phyloP scores from a whole-genome alignment of 305 asterid genomes.

The Fraxinus latifolia region DNA sequence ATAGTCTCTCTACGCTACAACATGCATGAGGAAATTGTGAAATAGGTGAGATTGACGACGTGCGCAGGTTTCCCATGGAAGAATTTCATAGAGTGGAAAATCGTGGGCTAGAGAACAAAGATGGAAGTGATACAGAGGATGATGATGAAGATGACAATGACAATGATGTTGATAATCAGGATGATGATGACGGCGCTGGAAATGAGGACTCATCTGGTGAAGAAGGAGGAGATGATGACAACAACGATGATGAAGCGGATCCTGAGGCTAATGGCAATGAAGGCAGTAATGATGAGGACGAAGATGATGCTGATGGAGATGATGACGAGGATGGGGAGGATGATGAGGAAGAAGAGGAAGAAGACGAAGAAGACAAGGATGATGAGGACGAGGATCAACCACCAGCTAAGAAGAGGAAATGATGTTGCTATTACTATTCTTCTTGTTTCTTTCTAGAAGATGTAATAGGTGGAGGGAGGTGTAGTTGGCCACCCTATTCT shows the following conservation, averaged over 20 bases:
- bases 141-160: constrained; percentile 62
- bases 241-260: constrained; percentile 38
- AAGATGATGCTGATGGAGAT: constrained; percentile 32
- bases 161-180: constrained; percentile 35
- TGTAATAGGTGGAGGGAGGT: constrained; percentile 42
- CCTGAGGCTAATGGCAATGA: constrained; percentile 48
- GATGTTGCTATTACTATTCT: constrained; percentile 31
- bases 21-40: neutral
- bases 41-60: constrained; percentile 1
- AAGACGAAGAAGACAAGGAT: constrained; percentile 41
- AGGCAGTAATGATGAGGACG: constrained; percentile 36
- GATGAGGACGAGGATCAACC: constrained; percentile 76
- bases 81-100: constrained; percentile 42
- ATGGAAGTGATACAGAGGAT: constrained; percentile 69
- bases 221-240: constrained; percentile 62
- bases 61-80: constrained; percentile 57
- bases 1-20: neutral
- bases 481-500: constrained; percentile 36
- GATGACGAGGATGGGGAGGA: constrained; percentile 27
- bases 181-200: constrained; percentile 57
- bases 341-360: constrained; percentile 42
- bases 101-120: constrained; percentile 53
- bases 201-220: constrained; percentile 71
- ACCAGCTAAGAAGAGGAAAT: constrained; percentile 88
- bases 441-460: constrained; percentile 38